Base-by-base conservation (phyloP, 2,329 filamentous ascomycete species). In the Botrytis cinerea region DNA sequence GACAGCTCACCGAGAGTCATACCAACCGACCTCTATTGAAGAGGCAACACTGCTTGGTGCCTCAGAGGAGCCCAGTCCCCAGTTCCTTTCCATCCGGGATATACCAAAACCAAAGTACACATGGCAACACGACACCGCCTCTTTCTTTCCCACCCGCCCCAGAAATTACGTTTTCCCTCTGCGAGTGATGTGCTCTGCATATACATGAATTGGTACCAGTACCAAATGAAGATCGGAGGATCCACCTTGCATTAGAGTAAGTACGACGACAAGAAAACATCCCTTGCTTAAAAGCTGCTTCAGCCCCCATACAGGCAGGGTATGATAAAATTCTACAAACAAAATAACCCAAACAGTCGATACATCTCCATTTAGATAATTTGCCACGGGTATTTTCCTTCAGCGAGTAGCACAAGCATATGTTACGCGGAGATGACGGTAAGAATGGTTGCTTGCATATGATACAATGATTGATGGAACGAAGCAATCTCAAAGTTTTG, bases 391-490 rank as follows among this genome's bases (percentile, higher is more conserved):
- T 40, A 2, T 28, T 25, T 35, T 67, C 9, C 32, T 51, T 54
- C 32, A 10, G 20, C 32, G 16, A 51, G 40, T 54, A 38, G 45
- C 61, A 67, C 62, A 67, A 32, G 40, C 70, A 48, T 46, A 54
- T 45, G 48, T 72, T 67, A 35, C 22, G 66, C 70, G 59, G 54
- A 57, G 35, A 70, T 43, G 51, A 72, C 60, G 70, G 70, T 64
- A 54, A 25, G n/a, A 72, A 67, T 67, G 70, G 70, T 48, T 72
- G 59, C 70, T 46, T 72, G 61, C 70, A 72, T 72, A 72, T 72
- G 48, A 62, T 43, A 72, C 67, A 48, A 72, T 72, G 61, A 28
- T 32, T 54, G 70, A 67, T 45, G 48, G 61, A 66, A 64, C 61
- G 16, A 57, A 67, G 40, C 46, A 59, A 38, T 54, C 60, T 46